Base-by-base conservation (phyloP, 2,329 filamentous ascomycete species). In the Paraconiothyrium brasiliense region DNA sequence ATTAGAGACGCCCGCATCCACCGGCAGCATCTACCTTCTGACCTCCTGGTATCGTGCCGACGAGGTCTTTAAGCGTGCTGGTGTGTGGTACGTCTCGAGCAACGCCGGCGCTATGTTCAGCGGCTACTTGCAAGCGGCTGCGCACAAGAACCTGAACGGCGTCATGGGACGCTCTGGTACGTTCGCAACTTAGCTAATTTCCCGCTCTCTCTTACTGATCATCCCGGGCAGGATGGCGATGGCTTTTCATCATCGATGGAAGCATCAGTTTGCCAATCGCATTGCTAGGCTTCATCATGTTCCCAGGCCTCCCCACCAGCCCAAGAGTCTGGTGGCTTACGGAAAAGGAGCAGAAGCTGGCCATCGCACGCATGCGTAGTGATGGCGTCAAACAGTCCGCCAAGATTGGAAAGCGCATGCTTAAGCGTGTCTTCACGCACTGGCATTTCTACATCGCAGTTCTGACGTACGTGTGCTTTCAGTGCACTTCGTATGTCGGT, bases 231-330 rank as follows among this genome's bases (percentile, higher is more conserved):
- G 84, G 84, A 1, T 85, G 82, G 83, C 59, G 70, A 35, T 73
- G 71, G 84, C 77, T 87, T 0, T 88, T 87, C 58, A 83, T 87
- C 49, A 83, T 86, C 54, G 84, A 87, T 67, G 83, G 83, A 0
- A 77, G 84, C 48, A 85, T 87, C 66, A 85, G 83, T 1, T 76
- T 87, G 3, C 85, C 85, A 0, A 81, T 87, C 10, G 83, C 83
- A 3, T 60, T 86, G 1, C 78, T 83, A 13, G 84, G 85, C 1
- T 86, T 83, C 66, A 73, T 86, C 11, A 76, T 85, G 61, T 84
- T 85, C 60, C 83, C 83, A 0, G 82, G 84, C 47, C 76, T 82
- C 0, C 83, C 83, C 10, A 77, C 80, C 14, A 84, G 79, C 9
- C 84, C 83, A 1, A 78, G 74, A 7, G 83, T 83, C 2, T 78